phyloP scores from a whole-genome alignment of 192 early-diverging fungal species.

The Backusella macrospora region DNA sequence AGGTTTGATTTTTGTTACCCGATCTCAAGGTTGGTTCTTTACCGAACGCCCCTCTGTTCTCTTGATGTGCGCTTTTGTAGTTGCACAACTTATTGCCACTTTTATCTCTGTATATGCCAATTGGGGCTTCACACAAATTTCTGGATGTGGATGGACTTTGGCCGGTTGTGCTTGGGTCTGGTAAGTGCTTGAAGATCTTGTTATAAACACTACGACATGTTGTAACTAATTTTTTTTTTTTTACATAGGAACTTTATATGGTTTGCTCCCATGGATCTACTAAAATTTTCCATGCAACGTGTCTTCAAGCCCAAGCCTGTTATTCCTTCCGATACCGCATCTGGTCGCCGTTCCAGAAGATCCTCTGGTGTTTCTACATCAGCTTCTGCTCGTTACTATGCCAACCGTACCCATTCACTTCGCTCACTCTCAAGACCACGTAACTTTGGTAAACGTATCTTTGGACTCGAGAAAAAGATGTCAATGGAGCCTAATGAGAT shows the following conservation, averaged over 20 bases:
- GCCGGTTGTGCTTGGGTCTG: constrained; percentile 35
- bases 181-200: background rate
- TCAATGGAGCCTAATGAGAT: constrained; percentile 66
- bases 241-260: constrained; percentile 66
- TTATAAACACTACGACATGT: background rate
- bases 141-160: constrained; percentile 73
- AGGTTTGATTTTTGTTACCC: constrained; percentile 77
- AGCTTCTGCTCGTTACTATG: constrained; percentile 37
- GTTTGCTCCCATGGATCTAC: constrained; percentile 74
- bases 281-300: constrained; percentile 72
- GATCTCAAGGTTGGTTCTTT: constrained; percentile 74
- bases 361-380: constrained; percentile 30
- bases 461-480: constrained; percentile 57
- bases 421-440: constrained; percentile 36
- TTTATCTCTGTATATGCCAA: constrained; percentile 85
- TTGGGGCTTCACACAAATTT: constrained; percentile 77
- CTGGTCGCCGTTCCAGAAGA: constrained; percentile 17
- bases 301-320: constrained; percentile 44
- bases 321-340: background rate
- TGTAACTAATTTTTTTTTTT: constrained; percentile 19
- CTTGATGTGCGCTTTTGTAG: constrained; percentile 65
- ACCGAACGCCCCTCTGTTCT: constrained; percentile 69
- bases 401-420: constrained; percentile 39
- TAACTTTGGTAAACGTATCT: constrained; percentile 37
- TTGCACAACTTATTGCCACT: constrained; percentile 73